Evolutionary conservation across 2,329 filamentous ascomycete genomes (phyloP), one percentile per base, ranked within the genome.

Genomic region (Aspergillaceae sp.): DNA sequence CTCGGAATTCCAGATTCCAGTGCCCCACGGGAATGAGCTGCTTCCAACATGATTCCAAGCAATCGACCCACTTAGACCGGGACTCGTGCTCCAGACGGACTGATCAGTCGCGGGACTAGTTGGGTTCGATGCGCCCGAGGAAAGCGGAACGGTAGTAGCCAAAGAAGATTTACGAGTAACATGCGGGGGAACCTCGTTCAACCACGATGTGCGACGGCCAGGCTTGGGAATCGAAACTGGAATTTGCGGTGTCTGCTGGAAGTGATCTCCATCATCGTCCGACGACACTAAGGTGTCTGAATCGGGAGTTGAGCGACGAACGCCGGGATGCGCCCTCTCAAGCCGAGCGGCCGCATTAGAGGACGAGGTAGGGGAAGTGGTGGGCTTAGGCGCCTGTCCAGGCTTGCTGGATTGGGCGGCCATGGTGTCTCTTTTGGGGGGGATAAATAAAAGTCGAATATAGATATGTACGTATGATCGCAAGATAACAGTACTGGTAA

Each of bases 221-320:
- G 84, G 79, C 57, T 83, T 86, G 42, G 67, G 55, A 70, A 76
- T 42, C 71, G 76, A 56, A 72, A 78, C 46, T 63, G 63, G 57
- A 67, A 69, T 57, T 74, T 74, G 52, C 69, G 69, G 58, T 62
- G 66, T 47, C 77, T 79, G 73, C 40, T 74, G 74, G 54, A 78
- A 75, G 61, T 81, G 76, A 50, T 95, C 86, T 47, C 74, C 77
- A 66, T 98, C 92, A 65, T 97, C 92, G 65, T 97, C 92, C 8
- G 90, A 96, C 55, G 91, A 97, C 44, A 86, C 89, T 49, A 97
- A 73, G 43, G 87, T 91, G 64, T 97, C 91, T 3, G 90, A 96
- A 63, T 97, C 92, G 26, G 91, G 91, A 1, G 91, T 96, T 5
- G 88, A 89, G 45, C 86, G 85, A 57, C 90, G 81, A 46, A 83